phyloP scores from a whole-genome alignment of 768 basidiomycete species.

The Pulveroboletus sp. region DNA sequence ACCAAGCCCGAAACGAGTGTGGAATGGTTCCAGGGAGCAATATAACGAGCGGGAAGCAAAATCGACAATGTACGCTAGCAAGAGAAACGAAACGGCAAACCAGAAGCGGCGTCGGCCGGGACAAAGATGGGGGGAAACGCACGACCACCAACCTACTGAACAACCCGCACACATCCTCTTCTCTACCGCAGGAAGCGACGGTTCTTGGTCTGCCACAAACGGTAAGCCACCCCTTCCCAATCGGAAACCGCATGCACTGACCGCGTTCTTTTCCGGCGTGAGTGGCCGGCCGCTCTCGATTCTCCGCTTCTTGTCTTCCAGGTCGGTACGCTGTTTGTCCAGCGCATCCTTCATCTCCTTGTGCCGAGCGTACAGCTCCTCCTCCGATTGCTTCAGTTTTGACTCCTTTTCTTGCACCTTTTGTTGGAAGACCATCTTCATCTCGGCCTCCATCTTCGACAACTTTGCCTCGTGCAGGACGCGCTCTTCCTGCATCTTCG shows the following conservation, averaged over 20 bases:
- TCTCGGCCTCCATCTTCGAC: slow-evolving; percentile 99
- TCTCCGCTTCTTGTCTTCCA: slow-evolving; percentile 98
- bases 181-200: slow-evolving; percentile 36
- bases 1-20: slow-evolving; percentile 50
- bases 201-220: slow-evolving; percentile 30
- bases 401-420: slow-evolving; percentile 99
- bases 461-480: slow-evolving; percentile 95
- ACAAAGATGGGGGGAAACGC: slow-evolving; percentile 22
- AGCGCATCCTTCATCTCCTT: slow-evolving; percentile 99
- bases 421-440: slow-evolving; percentile 99
- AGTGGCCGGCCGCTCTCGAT: slow-evolving; percentile 92
- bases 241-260: slow-evolving; percentile 39
- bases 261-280: slow-evolving; percentile 89
- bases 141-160: slow-evolving; percentile 28
- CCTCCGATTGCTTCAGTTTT: slow-evolving; percentile 98
- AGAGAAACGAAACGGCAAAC: slow-evolving; percentile 35
- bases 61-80: slow-evolving; percentile 42
- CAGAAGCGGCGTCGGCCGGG: slow-evolving; percentile 35
- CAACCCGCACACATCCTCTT: slow-evolving; percentile 8
- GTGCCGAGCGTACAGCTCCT: slow-evolving; percentile 97
- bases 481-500: slow-evolving; percentile 94
- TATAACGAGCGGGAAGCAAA: slow-evolving; percentile 31
- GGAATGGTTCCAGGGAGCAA: slow-evolving; percentile 42
- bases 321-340: slow-evolving; percentile 91
- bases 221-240: slow-evolving; percentile 6